Percentiles rank a stretch among this genome's conserved stretches.
phyloP scores from a whole-genome alignment of 345 rosid species.

The Eucalyptus coolabah region DNA sequence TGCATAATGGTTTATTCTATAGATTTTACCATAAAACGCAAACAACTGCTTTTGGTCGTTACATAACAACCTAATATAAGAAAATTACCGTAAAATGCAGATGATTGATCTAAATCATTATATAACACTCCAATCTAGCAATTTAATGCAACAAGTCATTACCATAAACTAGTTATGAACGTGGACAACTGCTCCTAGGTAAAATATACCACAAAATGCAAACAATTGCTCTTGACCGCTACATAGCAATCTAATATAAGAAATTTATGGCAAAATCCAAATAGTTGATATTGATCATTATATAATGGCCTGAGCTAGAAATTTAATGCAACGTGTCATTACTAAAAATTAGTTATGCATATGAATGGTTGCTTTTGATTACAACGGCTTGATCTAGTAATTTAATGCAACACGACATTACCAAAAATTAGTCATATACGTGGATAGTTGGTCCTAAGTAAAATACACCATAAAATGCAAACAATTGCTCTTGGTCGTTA shows the following conservation, averaged over 20 bases:
- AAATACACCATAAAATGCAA: not conserved
- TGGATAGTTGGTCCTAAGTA: not conserved
- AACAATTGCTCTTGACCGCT: no score
- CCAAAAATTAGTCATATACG: no score
- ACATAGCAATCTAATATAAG: no score
- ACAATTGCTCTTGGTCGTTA: not conserved
- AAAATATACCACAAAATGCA: no score
- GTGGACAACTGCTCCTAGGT: fast-evolving
- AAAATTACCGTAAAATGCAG: fast-evolving
- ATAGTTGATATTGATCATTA: no score
- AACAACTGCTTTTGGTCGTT: not conserved
- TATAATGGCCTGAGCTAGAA: no score
- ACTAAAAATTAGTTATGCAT: not conserved
- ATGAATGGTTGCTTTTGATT: not conserved
- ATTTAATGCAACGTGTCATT: not conserved
- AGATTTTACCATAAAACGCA: not conserved
- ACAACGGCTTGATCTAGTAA: no score
- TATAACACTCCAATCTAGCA: fast-evolving
- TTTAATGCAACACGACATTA: no score
- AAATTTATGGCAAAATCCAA: no score
- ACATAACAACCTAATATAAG: not conserved
- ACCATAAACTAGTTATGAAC: no score
- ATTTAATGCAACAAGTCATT: not conserved
- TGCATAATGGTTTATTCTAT: not conserved
- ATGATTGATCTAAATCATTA: not conserved